Conservation (phyloP, 2,329 filamentous ascomycete species). For the Aspergillus neoniger region DNA sequence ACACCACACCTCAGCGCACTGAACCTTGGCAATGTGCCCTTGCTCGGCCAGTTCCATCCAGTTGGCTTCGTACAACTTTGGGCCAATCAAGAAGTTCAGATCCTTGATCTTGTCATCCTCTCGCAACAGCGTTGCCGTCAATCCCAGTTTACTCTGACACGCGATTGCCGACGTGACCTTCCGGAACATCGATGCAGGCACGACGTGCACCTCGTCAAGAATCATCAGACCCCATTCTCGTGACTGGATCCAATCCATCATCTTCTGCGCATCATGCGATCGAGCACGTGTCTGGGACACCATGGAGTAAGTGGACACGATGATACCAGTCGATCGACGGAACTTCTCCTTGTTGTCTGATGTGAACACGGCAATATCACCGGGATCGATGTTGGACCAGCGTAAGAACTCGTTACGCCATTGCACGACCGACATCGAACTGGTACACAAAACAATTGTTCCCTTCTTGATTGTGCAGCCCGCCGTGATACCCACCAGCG, state of each 20-base stretch:
- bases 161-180: slow-evolving; percentile 92
- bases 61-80: slow-evolving; percentile 96
- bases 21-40: slow-evolving; percentile 93
- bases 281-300: slow-evolving; percentile 87
- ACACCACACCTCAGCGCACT: slow-evolving; percentile 98
- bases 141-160: slow-evolving; percentile 88
- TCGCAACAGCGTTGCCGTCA: slow-evolving; percentile 89
- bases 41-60: slow-evolving; percentile 99
- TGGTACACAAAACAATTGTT: slow-evolving; percentile 91
- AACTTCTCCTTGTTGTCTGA: slow-evolving; percentile 88
- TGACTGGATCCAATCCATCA: slow-evolving; percentile 89
- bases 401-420: slow-evolving; percentile 97
- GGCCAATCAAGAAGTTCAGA: slow-evolving; percentile 94
- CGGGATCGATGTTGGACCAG: slow-evolving; percentile 96
- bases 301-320: slow-evolving; percentile 98
- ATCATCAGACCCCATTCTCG: slow-evolving; percentile 98
- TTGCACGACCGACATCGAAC: slow-evolving; percentile 95
- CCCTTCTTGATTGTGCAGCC: slow-evolving; percentile 98
- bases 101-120: slow-evolving; percentile 99
- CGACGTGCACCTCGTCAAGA: slow-evolving; percentile 95
- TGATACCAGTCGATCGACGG: slow-evolving; percentile 86
- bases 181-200: slow-evolving; percentile 93
- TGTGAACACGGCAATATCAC: slow-evolving; percentile 93
- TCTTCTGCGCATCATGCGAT: slow-evolving; percentile 90
- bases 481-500: slow-evolving; percentile 94